These are phyloP conservation scores for Nicotiana noctiflora DNA, from an alignment of 257 asterid species.

Conservation along the genomic window DNA sequence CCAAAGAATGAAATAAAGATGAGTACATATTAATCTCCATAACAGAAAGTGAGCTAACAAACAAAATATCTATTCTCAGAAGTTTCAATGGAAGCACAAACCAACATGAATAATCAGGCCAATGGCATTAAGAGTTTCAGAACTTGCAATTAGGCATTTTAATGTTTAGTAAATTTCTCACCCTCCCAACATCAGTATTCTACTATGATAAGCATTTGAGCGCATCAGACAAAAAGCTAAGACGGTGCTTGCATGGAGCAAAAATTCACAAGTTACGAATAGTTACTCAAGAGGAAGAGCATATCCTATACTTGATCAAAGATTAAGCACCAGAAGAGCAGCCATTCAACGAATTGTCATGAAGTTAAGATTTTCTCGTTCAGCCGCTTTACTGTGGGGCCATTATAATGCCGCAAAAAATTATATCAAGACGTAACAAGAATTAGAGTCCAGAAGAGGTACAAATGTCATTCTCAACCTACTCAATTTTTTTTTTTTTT, in stretches of 20 bases:
- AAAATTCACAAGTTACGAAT: background rate
- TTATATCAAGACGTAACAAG: background rate
- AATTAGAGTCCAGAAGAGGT: background rate
- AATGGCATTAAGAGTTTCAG: no score
- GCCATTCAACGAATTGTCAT: background rate
- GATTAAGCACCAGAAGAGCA: background rate
- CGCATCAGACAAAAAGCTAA: background rate
- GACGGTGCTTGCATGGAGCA: background rate
- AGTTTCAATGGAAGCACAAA: no score
- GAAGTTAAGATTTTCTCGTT: background rate
- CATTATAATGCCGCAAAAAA: background rate
- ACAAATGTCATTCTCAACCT: background rate
- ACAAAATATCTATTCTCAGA: background rate
- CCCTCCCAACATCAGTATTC: background rate
- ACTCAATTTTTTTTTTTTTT: no score
- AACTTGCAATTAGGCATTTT: no score
- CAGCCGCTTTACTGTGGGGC: background rate
- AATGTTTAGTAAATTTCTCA: no score
- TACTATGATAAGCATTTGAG: background rate
- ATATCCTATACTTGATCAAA: background rate
- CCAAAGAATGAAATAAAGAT: no score
- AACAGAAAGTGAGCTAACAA: no score
- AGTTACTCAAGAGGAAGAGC: background rate
- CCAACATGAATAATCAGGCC: no score
- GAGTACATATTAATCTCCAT: no score